These are phyloP conservation scores for Tirmania nivea DNA, from an alignment of 495 filamentous ascomycete species.

Conservation along the genomic window DNA sequence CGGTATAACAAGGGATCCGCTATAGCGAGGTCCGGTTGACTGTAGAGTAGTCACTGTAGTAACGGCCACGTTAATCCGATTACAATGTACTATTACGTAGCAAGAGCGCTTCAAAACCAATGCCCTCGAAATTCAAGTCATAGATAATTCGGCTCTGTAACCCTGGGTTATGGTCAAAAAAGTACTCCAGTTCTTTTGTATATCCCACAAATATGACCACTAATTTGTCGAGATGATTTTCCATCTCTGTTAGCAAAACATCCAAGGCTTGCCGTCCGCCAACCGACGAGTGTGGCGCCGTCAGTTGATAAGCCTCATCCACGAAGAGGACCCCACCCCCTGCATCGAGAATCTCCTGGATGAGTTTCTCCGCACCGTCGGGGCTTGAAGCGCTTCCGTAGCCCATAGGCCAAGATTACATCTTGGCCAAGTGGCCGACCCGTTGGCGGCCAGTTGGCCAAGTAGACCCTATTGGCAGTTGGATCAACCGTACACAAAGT, in stretches of 20 bases:
- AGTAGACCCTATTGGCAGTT: too few relatives aligned
- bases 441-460: too few relatives aligned
- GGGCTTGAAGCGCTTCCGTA: too few relatives aligned
- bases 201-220: neutral
- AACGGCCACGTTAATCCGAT: too few relatives aligned
- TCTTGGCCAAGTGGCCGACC: too few relatives aligned
- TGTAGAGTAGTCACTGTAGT: too few relatives aligned
- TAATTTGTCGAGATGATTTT: neutral
- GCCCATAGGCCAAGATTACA: neutral
- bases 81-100: too few relatives aligned
- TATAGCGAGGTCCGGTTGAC: too few relatives aligned
- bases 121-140: too few relatives aligned
- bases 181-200: neutral
- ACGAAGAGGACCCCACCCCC: neutral
- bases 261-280: neutral
- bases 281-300: neutral
- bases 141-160: neutral
- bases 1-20: too few relatives aligned
- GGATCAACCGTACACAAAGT: too few relatives aligned
- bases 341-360: neutral
- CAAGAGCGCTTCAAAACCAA: too few relatives aligned
- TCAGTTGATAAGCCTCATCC: neutral
- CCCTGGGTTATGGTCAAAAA: neutral
- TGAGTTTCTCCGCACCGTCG: neutral
- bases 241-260: neutral